Evolutionary conservation across 2,329 filamentous ascomycete genomes (phyloP).

Genomic region (Elsinoe necatrix): DNA sequence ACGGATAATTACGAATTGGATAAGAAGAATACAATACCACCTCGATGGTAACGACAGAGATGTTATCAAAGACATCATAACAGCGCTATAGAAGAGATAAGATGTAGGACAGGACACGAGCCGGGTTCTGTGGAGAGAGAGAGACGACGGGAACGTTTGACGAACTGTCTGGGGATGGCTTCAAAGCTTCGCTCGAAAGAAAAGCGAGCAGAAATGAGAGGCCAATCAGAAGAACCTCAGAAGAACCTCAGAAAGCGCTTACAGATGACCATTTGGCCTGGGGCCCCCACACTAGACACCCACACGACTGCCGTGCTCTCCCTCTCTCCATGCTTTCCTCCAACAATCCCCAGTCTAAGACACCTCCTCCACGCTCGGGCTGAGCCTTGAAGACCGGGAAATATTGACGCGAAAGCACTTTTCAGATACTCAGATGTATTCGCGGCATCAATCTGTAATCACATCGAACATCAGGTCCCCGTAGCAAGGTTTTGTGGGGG

Average conservation of each 20-base stretch:
- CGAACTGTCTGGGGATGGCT: conserved; percentile 10
- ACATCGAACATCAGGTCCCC: neutral
- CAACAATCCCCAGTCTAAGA: neutral
- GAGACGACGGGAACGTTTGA: neutral
- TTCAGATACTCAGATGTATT: conserved; percentile 1
- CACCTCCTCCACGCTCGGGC: conserved; percentile 9
- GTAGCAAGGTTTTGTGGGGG: neutral
- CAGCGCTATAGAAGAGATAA: conserved; percentile 10
- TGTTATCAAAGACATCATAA: conserved; percentile 1
- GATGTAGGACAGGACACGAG: neutral
- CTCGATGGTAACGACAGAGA: neutral
- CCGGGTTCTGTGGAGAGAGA: neutral
- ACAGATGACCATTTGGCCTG: neutral
- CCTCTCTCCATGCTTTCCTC: neutral
- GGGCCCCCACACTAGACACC: conserved; percentile 1
- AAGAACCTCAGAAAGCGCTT: too few species aligned
- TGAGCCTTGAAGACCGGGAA: neutral
- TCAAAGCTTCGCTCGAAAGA: neutral
- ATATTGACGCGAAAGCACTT: neutral
- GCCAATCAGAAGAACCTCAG: neutral
- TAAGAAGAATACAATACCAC: neutral
- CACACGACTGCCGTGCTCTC: neutral
- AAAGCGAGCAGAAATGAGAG: neutral
- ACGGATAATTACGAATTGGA: conserved; percentile 10
- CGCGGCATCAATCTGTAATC: neutral